phyloP scores from a whole-genome alignment of 208 protist species.

The Borovskyia barvae region DNA sequence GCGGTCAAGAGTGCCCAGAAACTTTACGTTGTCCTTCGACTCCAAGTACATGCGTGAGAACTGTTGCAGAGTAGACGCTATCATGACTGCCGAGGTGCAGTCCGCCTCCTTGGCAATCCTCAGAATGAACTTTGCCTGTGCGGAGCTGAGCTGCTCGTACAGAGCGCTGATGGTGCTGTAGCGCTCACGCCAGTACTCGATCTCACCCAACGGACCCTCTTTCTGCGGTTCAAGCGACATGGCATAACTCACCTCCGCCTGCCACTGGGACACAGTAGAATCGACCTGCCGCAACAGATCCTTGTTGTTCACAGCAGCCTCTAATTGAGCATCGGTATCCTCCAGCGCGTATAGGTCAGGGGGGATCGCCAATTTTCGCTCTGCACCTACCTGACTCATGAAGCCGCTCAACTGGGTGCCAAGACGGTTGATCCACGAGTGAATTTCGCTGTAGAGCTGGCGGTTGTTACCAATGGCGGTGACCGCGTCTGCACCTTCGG shows the following conservation, averaged over 20 bases:
- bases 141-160: constrained; percentile 97
- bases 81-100: constrained; percentile 86
- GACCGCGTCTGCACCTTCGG: constrained; percentile 5
- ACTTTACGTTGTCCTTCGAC: constrained; percentile 99
- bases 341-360: constrained; percentile 73
- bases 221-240: constrained; percentile 91
- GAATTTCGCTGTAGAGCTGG: constrained; percentile 83
- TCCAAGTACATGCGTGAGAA: constrained; percentile 96
- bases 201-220: constrained; percentile 95
- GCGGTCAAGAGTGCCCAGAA: constrained; percentile 97
- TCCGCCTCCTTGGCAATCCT: constrained; percentile 88
- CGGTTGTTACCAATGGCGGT: constrained; percentile 41
- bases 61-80: constrained; percentile 91
- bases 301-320: constrained; percentile 78
- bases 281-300: constrained; percentile 89
- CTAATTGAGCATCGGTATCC: constrained; percentile 70
- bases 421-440: constrained; percentile 83
- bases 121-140: constrained; percentile 93
- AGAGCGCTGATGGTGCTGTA: constrained; percentile 94
- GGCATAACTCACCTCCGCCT: constrained; percentile 87
- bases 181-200: constrained; percentile 97
- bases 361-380: constrained; percentile 88
- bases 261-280: constrained; percentile 87
- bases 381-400: constrained; percentile 85
- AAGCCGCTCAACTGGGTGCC: constrained; percentile 87